These are phyloP conservation scores for Suhomyces vadensis DNA, from an alignment of 805 yeast genomes.

Conservation along the genomic window DNA sequence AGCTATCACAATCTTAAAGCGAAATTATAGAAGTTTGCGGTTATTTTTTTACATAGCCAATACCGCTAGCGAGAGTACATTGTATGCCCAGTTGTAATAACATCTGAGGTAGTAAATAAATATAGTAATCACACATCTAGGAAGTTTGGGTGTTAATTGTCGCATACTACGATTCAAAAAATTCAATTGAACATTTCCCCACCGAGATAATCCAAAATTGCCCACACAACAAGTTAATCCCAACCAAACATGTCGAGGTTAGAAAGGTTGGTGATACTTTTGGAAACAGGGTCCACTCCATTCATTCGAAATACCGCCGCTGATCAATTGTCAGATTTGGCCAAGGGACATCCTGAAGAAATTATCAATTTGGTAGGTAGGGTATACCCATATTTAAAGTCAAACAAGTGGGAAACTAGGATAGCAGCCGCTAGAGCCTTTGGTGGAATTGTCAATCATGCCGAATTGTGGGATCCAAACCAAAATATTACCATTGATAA, in stretches of 20 bases:
- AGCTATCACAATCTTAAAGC: not conserved
- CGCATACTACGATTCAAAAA: not conserved
- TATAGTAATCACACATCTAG: not conserved
- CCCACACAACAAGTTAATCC: not conserved
- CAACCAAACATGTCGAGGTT: slow-evolving; percentile 44
- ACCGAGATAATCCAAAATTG: no score
- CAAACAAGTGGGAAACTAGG: slow-evolving; percentile 93
- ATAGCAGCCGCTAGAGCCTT: slow-evolving; percentile 92
- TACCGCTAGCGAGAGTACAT: not conserved
- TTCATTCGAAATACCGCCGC: slow-evolving; percentile 96
- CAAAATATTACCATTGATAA: slow-evolving; percentile 11
- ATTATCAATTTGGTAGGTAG: slow-evolving; percentile 77
- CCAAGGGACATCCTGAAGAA: slow-evolving; percentile 94
- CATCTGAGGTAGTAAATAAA: not conserved
- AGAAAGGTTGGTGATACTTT: slow-evolving; percentile 55
- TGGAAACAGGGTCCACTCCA: slow-evolving; percentile 94
- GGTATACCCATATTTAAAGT: slow-evolving; percentile 83
- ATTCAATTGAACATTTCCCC: not conserved
- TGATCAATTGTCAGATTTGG: slow-evolving; percentile 91
- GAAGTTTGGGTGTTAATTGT: not conserved
- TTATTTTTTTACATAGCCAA: not conserved
- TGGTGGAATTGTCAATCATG: slow-evolving; percentile 85
- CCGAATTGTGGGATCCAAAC: slow-evolving; percentile 85
- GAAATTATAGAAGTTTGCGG: not conserved
- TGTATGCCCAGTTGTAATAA: not conserved